Evolutionary conservation across 441 rosid genomes (phyloP).

Genomic region (Erodium trifolium): DNA sequence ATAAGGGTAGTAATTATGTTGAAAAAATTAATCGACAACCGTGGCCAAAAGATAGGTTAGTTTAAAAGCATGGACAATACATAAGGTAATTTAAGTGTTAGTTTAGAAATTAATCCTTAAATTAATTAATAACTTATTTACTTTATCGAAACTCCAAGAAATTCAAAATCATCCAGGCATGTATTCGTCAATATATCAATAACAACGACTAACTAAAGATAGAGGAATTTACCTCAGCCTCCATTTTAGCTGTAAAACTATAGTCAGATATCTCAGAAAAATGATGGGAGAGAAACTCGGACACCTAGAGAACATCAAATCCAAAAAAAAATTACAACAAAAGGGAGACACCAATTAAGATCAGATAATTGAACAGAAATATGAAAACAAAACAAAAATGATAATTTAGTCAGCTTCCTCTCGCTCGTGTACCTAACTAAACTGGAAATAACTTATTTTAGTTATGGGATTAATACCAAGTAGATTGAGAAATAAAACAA

Average conservation of each 20-base stretch:
- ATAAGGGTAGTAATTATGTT: too few relatives aligned
- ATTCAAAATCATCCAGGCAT: neutral
- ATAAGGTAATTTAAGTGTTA: too few relatives aligned
- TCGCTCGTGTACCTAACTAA: neutral
- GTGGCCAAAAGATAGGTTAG: too few relatives aligned
- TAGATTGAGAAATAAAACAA: neutral
- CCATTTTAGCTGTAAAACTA: constrained; percentile 98
- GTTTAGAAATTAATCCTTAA: too few relatives aligned
- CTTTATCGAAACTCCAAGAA: neutral
- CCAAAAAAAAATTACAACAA: constrained; percentile 14
- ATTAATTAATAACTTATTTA: neutral
- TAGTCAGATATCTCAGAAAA: constrained; percentile 93
- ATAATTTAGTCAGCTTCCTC: constrained; percentile 2
- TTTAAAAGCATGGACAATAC: too few relatives aligned
- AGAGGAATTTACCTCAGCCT: constrained; percentile 60
- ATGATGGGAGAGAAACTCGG: constrained; percentile 87
- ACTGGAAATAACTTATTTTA: neutral
- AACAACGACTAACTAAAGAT: constrained; percentile 7
- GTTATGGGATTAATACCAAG: neutral
- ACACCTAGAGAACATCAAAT: constrained; percentile 41
- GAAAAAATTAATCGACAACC: too few relatives aligned
- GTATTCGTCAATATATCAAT: neutral
- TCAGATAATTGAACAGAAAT: constrained; percentile 6
- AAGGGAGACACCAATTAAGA: constrained; percentile 6
- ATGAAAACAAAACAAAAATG: neutral